phyloP scores from a whole-genome alignment of 202 grass and related monocot species.

The Zizania palustris region DNA sequence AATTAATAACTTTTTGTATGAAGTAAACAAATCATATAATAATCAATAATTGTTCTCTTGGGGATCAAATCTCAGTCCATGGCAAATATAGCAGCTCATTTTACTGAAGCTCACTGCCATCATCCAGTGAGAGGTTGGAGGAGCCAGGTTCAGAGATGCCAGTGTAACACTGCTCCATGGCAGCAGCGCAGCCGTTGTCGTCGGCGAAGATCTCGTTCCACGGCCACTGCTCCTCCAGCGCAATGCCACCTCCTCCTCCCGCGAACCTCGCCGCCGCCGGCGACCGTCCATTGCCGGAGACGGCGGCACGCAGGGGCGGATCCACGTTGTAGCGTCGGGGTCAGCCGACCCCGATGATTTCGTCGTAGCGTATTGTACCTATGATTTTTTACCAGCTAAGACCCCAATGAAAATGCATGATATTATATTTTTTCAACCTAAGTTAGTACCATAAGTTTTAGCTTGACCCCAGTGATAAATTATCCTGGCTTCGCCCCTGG shows the following conservation, averaged over 20 bases:
- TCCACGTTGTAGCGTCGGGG: too few relatives aligned
- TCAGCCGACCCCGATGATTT: too few relatives aligned
- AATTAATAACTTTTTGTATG: neutral
- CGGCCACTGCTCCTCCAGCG: slow-evolving; percentile 42
- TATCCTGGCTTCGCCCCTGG: too few relatives aligned
- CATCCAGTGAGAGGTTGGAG: slow-evolving; percentile 43
- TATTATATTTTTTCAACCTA: too few relatives aligned
- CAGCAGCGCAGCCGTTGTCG: neutral
- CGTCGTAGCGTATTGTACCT: too few relatives aligned
- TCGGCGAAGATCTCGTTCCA: slow-evolving; percentile 58
- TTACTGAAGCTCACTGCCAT: slow-evolving; percentile 13
- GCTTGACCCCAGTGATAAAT: too few relatives aligned
- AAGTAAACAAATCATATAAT: neutral
- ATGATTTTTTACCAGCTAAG: too few relatives aligned
- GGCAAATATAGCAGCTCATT: neutral
- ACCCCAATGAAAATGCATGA: too few relatives aligned
- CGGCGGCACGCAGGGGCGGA: too few relatives aligned
- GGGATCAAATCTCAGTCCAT: neutral
- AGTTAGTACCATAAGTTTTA: too few relatives aligned
- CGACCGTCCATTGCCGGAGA: neutral
- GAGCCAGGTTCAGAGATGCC: slow-evolving; percentile 53
- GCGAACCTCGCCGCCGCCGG: neutral
- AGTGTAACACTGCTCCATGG: slow-evolving; percentile 38
- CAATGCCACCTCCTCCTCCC: slow-evolving; percentile 20
- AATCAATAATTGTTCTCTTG: neutral